Conservation (phyloP, 192 early-diverging fungal species). For the Mortierella claussenii region DNA sequence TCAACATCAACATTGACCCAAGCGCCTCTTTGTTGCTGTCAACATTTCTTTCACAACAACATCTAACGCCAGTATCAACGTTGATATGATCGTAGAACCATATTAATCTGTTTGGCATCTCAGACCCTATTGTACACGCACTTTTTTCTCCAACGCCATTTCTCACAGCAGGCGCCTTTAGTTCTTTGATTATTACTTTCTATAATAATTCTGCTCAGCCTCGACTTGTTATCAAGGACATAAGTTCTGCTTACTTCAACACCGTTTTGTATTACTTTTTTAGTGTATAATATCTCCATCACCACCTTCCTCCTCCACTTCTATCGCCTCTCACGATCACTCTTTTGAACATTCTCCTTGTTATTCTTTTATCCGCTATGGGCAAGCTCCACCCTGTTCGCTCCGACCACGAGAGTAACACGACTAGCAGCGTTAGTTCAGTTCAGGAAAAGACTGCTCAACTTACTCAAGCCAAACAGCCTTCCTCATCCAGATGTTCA, state of each 20-base stretch:
- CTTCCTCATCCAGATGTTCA: conserved; percentile 31
- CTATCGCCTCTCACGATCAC: neutral
- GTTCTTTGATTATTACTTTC: too few relatives aligned
- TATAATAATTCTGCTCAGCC: conserved; percentile 5
- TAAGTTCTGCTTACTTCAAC: neutral
- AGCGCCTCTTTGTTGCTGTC: too few relatives aligned
- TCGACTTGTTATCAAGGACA: conserved; percentile 53
- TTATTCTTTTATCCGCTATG: conserved; percentile 12
- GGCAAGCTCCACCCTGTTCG: conserved; percentile 24
- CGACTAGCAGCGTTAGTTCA: conserved; percentile 20
- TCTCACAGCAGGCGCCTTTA: too few relatives aligned
- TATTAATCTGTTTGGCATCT: conserved; percentile 14
- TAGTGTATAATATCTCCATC: conserved; percentile 18
- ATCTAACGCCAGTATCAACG: too few relatives aligned
- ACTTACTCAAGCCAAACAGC: conserved; percentile 28
- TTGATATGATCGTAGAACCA: neutral
- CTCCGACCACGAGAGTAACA: neutral
- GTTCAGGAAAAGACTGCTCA: conserved; percentile 22
- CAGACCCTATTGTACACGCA: conserved; percentile 5
- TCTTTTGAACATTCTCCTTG: too few relatives aligned
- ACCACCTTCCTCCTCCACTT: neutral
- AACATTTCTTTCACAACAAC: too few relatives aligned
- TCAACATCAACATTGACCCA: too few relatives aligned
- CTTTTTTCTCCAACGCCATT: neutral
- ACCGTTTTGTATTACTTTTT: conserved; percentile 40